phyloP scores from a whole-genome alignment of 1,284 basidiomycete genomes.

The Cystobasidium slooffiae region DNA sequence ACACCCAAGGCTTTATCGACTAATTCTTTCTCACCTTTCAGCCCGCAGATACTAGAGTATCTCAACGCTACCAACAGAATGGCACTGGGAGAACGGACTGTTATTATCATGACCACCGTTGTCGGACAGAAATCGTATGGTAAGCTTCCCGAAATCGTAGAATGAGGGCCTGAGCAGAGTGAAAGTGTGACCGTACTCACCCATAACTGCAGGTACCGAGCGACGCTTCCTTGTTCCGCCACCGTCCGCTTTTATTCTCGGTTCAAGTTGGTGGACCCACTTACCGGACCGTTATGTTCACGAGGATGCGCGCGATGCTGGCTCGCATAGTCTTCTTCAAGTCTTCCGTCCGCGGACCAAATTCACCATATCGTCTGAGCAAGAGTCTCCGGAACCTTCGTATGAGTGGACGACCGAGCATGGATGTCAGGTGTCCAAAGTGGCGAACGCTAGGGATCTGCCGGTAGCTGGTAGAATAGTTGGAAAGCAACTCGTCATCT shows the following conservation, averaged over 20 bases:
- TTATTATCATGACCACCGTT: constrained; percentile 94
- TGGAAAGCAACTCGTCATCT: constrained; percentile 87
- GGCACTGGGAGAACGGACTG: constrained; percentile 86
- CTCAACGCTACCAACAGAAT: constrained; percentile 81
- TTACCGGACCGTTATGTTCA: constrained; percentile 54
- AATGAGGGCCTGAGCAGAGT: neutral
- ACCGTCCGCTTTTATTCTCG: constrained; percentile 91
- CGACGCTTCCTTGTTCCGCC: constrained; percentile 96
- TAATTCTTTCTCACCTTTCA: neutral
- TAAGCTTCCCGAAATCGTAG: constrained; percentile 1
- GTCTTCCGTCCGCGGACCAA: constrained; percentile 74
- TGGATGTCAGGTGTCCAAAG: constrained; percentile 79
- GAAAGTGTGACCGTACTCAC: neutral
- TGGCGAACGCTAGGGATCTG: constrained; percentile 60
- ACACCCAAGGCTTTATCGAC: neutral
- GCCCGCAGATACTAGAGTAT: constrained; percentile 61
- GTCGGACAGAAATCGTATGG: constrained; percentile 97
- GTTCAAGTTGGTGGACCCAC: constrained; percentile 84
- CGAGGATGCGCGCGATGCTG: constrained; percentile 49
- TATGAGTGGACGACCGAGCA: constrained; percentile 79
- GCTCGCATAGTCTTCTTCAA: constrained; percentile 59
- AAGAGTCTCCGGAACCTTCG: constrained; percentile 71
- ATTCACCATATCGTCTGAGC: constrained; percentile 88
- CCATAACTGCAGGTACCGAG: constrained; percentile 64
- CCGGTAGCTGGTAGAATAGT: constrained; percentile 71